These are phyloP conservation scores for Cyclocybe aegerita DNA, from an alignment of 768 basidiomycete genomes.

Conservation along the genomic window DNA sequence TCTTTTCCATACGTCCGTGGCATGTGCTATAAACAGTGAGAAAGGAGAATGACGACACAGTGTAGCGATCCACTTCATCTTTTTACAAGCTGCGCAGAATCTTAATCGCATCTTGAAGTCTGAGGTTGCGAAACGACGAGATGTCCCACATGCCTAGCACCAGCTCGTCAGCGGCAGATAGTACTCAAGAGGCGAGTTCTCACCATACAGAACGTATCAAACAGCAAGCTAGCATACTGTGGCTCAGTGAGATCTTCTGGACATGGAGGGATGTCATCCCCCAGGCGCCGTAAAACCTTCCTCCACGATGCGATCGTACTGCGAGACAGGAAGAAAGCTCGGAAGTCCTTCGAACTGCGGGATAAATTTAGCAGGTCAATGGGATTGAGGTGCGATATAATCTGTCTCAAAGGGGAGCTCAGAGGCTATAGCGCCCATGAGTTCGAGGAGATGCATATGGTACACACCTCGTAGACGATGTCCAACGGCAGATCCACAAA, in stretches of 20 bases:
- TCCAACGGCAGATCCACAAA: conserved; percentile 8
- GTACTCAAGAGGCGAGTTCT: not conserved
- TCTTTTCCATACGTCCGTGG: too few species aligned
- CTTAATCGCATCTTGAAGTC: not conserved
- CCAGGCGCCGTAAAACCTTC: not conserved
- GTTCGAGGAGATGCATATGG: too few species aligned
- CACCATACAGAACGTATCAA: not conserved
- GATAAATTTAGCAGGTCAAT: not conserved
- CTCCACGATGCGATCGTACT: not conserved
- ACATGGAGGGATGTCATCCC: not conserved
- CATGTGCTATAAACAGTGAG: too few species aligned
- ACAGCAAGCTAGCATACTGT: not conserved
- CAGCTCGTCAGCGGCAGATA: not conserved
- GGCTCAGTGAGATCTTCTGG: not conserved
- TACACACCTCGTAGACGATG: conserved; percentile 5
- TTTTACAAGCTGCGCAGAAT: too few species aligned
- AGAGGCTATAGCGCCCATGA: not conserved
- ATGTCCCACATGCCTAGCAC: not conserved
- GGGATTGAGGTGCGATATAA: not conserved
- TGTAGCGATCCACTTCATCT: too few species aligned
- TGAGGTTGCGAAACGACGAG: not conserved
- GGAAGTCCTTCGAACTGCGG: not conserved
- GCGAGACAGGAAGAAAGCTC: not conserved
- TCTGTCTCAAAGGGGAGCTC: not conserved
- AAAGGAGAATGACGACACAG: too few species aligned